A percentile compares a stretch with the other conserved stretches of the same genome.
Conservation (phyloP, 192 early-diverging fungal genomes). For the Lobosporangium transversale region DNA sequence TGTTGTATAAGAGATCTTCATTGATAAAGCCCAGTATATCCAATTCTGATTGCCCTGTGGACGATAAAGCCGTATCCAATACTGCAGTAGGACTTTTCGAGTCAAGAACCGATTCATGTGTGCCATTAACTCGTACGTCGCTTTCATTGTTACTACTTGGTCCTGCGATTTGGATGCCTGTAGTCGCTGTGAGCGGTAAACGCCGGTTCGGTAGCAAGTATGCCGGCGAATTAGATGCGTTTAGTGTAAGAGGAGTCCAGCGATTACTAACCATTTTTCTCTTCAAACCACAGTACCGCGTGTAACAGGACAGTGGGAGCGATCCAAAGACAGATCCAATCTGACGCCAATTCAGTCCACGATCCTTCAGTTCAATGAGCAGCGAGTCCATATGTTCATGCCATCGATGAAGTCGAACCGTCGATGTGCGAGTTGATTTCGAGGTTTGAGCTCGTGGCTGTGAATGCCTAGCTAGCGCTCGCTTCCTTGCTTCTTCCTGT, state of each 20-base stretch:
- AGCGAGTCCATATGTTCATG: slow-evolving; percentile 10
- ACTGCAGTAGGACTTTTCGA: no score
- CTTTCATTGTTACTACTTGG: no score
- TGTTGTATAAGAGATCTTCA: slow-evolving; percentile 14
- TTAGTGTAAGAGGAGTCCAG: slow-evolving; percentile 22
- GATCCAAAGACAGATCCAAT: slow-evolving; percentile 20
- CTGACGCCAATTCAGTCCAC: slow-evolving; percentile 34
- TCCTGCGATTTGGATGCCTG: no score
- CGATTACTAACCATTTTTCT: slow-evolving; percentile 5
- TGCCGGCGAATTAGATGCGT: slow-evolving; percentile 8
- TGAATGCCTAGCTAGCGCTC: background rate
- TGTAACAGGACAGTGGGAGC: slow-evolving; percentile 11
- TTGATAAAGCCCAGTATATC: background rate
- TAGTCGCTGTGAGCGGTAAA: background rate
- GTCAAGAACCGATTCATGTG: no score
- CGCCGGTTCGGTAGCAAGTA: slow-evolving; percentile 20
- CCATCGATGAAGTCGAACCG: slow-evolving; percentile 2
- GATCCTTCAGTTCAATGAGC: slow-evolving; percentile 10
- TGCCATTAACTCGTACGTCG: no score
- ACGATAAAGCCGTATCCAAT: no score
- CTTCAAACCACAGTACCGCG: slow-evolving; percentile 12
- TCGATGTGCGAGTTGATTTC: background rate
- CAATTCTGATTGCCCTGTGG: no score
- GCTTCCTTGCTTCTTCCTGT: background rate
- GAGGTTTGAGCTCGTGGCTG: background rate